Base-by-base conservation (phyloP, 192 early-diverging fungal species). In the Linnemannia exigua region DNA sequence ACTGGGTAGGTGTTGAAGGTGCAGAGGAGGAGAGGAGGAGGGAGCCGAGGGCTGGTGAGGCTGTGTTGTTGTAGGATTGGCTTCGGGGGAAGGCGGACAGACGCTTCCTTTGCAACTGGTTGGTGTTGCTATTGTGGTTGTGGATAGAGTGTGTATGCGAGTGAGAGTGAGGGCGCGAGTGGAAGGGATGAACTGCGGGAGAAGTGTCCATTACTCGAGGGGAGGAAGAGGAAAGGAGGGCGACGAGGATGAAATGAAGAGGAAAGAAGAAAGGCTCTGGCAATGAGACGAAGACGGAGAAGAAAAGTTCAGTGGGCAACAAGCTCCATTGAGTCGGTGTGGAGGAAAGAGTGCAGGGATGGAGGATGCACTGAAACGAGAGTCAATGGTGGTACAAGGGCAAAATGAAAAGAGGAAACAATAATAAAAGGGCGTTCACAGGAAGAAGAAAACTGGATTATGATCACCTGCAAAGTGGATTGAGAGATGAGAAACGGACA, bases 141-240 rank as follows among this genome's bases (percentile, higher is more conserved):
- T 20, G 48, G 71, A 48, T 51, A 41, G 54, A 54, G 52, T 14
- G 37, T 20, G 37, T 8, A 41, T 19, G 44, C 0, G 52, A 25
- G 50, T 38, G 25, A 25, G 31, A 51, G 67, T 54, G 76, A 50
- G 47, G 31, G 72, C 50, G 17, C 12, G 47, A 22, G 22, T 33
- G 28, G 9, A 17, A 72, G n/a, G 46, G 44, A 72, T 33, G 71
- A 72, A 50, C 37, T 44, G 71, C 5, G 17, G 71, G 71, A 22
- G 68, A 70, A 70, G 68, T 51, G 46, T 72, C 71, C 71, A 72
- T 48, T 36, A 48, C n/a, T 25, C 7, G 36, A 69, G 20, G 15
- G 67, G 35, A 1, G 35, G 35, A 37, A 22, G 36, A 38, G 14
- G 37, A 16, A n/a, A n/a, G 63, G 31, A 36, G 28, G 63, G 31